A percentile compares a stretch with the other conserved stretches of the same genome.
These are phyloP conservation scores for Globisporangium canariense DNA, from an alignment of 352 stramenopile species.

Conservation along the genomic window DNA sequence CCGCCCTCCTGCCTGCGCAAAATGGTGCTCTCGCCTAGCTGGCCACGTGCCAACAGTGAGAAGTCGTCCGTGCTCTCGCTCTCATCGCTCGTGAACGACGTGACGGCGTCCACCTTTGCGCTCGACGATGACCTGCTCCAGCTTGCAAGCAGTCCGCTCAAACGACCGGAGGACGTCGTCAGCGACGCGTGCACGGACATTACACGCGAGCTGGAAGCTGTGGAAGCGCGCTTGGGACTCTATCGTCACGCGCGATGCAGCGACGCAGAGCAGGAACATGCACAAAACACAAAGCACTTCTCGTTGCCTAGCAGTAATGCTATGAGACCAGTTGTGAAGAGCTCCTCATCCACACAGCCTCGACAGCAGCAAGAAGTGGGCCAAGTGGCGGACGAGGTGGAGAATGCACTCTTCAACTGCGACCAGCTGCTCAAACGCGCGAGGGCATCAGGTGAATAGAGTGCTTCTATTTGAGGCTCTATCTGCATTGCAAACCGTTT, in stretches of 20 bases:
- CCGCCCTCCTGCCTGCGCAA: background rate
- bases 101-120: constrained; percentile 4
- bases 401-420: constrained; percentile 47
- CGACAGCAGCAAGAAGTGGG: constrained; percentile 31
- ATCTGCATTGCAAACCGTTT: background rate
- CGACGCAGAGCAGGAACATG: background rate
- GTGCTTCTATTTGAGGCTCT: background rate
- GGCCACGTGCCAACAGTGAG: background rate
- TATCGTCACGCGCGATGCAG: constrained; percentile 15
- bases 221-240: constrained; percentile 33
- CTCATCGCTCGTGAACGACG: constrained; percentile 15
- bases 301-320: background rate
- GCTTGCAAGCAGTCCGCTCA: constrained; percentile 3
- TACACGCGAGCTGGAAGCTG: constrained; percentile 32
- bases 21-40: background rate
- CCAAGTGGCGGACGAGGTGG: constrained; percentile 50
- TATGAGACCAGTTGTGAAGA: background rate
- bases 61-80: constrained; percentile 19
- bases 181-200: constrained; percentile 41
- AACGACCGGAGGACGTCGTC: constrained; percentile 11
- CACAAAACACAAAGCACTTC: background rate
- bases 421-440: constrained; percentile 41
- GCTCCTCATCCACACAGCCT: constrained; percentile 11
- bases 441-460: constrained; percentile 1
- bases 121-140: background rate